These are phyloP conservation scores for Scytalidium lignicola DNA, from an alignment of 2,329 filamentous ascomycete genomes.

Conservation along the genomic window DNA sequence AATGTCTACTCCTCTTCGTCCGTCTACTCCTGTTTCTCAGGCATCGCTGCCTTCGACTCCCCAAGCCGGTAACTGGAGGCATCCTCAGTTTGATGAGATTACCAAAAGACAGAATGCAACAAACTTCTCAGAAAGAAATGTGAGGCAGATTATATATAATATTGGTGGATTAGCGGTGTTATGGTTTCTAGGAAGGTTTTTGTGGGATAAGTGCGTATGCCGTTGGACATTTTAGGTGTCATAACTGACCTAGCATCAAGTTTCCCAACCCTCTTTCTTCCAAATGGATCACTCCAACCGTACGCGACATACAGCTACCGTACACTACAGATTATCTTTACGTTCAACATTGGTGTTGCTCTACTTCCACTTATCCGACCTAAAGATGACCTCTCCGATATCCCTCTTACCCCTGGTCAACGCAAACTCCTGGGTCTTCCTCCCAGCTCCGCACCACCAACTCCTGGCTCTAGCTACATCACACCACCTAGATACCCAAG, in stretches of 20 bases:
- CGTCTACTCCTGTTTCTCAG: constrained; percentile 18
- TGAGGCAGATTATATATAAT: constrained; percentile 67
- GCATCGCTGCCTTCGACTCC: constrained; percentile 19
- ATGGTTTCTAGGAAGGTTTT: constrained; percentile 36
- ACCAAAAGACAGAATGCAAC: constrained; percentile 71
- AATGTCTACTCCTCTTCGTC: constrained; percentile 21
- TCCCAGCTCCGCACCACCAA: constrained; percentile 56
- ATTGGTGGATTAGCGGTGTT: constrained; percentile 45
- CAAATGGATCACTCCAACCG: constrained; percentile 15
- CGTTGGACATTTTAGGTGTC: background rate
- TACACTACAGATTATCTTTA: constrained; percentile 48
- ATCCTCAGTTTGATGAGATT: constrained; percentile 86
- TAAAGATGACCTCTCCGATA: constrained; percentile 77
- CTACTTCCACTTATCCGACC: constrained; percentile 67
- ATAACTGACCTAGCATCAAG: constrained; percentile 14
- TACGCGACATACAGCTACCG: constrained; percentile 34
- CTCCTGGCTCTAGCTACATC: constrained; percentile 67
- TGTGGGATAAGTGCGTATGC: constrained; percentile 21
- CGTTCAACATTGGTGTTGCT: constrained; percentile 68
- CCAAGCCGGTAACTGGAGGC: constrained; percentile 74
- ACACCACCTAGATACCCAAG: constrained; percentile 85
- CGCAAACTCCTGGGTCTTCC: constrained; percentile 77
- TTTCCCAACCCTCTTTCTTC: constrained; percentile 21
- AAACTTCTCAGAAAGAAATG: constrained; percentile 73
- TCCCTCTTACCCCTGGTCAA: constrained; percentile 85